phyloP scores from a whole-genome alignment of 305 asterid genomes.

The Fraxinus sp. region DNA sequence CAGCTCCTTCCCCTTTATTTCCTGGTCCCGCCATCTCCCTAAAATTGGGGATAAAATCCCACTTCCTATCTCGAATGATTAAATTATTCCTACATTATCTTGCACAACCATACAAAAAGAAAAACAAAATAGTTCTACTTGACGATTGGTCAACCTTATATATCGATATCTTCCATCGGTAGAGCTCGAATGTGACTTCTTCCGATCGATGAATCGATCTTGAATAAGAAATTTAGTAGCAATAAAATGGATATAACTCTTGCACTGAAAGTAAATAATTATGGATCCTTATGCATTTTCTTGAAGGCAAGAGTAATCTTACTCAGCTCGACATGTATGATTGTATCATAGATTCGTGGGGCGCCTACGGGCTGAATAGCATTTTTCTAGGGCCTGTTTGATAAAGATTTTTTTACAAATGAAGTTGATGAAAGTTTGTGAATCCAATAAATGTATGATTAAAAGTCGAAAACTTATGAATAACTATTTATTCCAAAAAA shows the following conservation, averaged over 20 bases:
- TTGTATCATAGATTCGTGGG: too few species aligned
- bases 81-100: neutral
- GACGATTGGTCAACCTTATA: neutral
- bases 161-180: neutral
- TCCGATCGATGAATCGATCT: neutral
- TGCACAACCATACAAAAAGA: neutral
- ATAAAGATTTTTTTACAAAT: too few species aligned
- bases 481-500: too few species aligned
- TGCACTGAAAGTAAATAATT: neutral
- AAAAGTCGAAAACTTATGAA: too few species aligned
- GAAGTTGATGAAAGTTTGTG: too few species aligned
- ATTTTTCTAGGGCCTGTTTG: too few species aligned
- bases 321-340: too few species aligned
- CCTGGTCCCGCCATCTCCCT: neutral
- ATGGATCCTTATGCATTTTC: neutral
- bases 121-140: neutral
- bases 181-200: neutral
- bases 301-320: neutral
- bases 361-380: too few species aligned
- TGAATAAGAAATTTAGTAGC: neutral
- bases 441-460: too few species aligned
- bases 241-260: neutral
- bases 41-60: neutral
- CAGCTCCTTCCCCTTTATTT: neutral
- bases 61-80: neutral